phyloP scores from a whole-genome alignment of 192 early-diverging fungal species.

The Backusella macrospora region DNA sequence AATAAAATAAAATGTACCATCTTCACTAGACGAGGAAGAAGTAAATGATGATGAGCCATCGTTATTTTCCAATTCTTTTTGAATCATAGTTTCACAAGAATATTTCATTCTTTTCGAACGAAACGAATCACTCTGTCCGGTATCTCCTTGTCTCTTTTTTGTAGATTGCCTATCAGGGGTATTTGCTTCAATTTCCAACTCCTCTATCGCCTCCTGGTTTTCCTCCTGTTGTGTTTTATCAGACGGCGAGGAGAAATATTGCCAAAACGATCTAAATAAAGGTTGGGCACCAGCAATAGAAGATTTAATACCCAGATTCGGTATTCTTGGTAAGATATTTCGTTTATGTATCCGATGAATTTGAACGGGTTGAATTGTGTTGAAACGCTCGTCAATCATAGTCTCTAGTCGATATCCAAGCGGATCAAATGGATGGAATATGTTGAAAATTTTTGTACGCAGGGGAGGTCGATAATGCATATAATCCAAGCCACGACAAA shows the following conservation, averaged over 20 bases:
- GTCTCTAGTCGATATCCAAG: constrained; percentile 72
- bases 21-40: constrained; percentile 2
- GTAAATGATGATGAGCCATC: neutral
- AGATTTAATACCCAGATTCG: constrained; percentile 35
- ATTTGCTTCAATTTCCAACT: too few relatives aligned
- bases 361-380: constrained; percentile 50
- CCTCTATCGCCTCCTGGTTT: too few relatives aligned
- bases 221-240: neutral
- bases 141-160: neutral
- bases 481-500: constrained; percentile 59
- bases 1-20: neutral
- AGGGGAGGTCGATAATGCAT: constrained; percentile 52
- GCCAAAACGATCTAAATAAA: constrained; percentile 27
- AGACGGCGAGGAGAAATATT: constrained; percentile 22
- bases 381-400: constrained; percentile 52
- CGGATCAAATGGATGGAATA: constrained; percentile 74
- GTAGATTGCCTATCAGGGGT: neutral
- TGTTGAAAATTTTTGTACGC: constrained; percentile 60
- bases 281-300: constrained; percentile 34
- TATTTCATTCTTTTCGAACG: neutral
- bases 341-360: constrained; percentile 28
- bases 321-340: constrained; percentile 30
- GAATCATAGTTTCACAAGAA: neutral
- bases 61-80: constrained; percentile 7
- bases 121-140: neutral